Evolutionary conservation across 768 basidiomycete genomes (phyloP).

Genomic region (Boletus rubroflammeus): DNA sequence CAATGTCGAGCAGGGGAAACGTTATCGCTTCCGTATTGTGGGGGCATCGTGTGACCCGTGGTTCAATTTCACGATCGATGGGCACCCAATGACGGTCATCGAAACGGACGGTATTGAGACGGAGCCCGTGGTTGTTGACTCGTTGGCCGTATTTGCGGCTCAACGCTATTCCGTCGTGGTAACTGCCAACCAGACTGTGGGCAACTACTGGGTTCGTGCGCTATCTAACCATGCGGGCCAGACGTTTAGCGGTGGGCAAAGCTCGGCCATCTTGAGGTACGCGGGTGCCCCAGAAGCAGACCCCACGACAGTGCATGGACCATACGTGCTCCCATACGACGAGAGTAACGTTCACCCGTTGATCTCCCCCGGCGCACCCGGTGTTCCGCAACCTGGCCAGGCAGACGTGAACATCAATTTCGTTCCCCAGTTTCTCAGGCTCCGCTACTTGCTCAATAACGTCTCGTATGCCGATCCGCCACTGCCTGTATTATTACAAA

Average conservation of each 20-base stretch:
- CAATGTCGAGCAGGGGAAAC: slow-evolving; percentile 29
- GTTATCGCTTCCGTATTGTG: slow-evolving; percentile 39
- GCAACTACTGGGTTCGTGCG: slow-evolving; percentile 42
- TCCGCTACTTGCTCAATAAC: slow-evolving; percentile 20
- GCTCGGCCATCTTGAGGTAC: slow-evolving; percentile 43
- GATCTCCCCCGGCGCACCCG: slow-evolving; percentile 27
- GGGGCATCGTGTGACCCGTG: slow-evolving; percentile 40
- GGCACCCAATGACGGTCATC: slow-evolving; percentile 43
- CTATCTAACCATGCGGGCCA: slow-evolving; percentile 8
- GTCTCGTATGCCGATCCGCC: slow-evolving; percentile 31
- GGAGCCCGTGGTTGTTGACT: slow-evolving; percentile 40
- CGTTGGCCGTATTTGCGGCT: slow-evolving; percentile 42
- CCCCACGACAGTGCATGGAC: slow-evolving; percentile 26
- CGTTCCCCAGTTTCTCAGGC: slow-evolving; percentile 16
- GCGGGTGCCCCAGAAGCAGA: slow-evolving; percentile 34
- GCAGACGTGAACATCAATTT: slow-evolving; percentile 41
- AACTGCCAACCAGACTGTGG: slow-evolving; percentile 28
- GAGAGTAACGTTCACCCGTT: slow-evolving; percentile 38
- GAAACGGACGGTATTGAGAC: slow-evolving; percentile 34
- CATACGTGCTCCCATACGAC: slow-evolving; percentile 26
- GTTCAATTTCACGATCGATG: slow-evolving; percentile 45
- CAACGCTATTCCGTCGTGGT: slow-evolving; percentile 51
- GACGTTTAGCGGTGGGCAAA: slow-evolving; percentile 30
- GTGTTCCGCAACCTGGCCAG: slow-evolving; percentile 31
- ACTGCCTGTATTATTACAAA: slow-evolving; percentile 43